phyloP scores from a whole-genome alignment of 495 filamentous ascomycete species.

The Sabuloglossum arenarium region DNA sequence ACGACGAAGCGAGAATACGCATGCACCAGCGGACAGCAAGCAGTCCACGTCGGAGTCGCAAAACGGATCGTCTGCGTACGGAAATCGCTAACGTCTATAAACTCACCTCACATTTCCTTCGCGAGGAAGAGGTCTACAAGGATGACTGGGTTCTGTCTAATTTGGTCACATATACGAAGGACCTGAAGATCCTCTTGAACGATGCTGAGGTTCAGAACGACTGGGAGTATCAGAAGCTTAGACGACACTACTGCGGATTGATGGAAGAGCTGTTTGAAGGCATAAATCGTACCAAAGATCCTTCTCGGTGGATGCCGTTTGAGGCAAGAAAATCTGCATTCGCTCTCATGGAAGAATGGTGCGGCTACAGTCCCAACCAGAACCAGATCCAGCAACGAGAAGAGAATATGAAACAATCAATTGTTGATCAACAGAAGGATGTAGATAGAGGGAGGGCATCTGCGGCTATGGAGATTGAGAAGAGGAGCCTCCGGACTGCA shows the following conservation, averaged over 20 bases:
- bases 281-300: slow-evolving; percentile 69
- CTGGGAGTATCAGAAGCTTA: slow-evolving; percentile 84
- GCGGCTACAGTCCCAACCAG: slow-evolving; percentile 88
- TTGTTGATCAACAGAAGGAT: slow-evolving; percentile 44
- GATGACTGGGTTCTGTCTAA: slow-evolving; percentile 90
- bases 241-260: slow-evolving; percentile 82
- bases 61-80: slow-evolving; percentile 69
- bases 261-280: slow-evolving; percentile 85
- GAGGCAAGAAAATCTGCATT: slow-evolving; percentile 87
- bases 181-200: slow-evolving; percentile 80
- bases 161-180: slow-evolving; percentile 73
- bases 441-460: slow-evolving; percentile 52
- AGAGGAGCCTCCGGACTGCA: slow-evolving; percentile 71
- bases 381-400: slow-evolving; percentile 61
- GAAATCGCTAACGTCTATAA: slow-evolving; percentile 94
- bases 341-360: slow-evolving; percentile 96
- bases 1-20: slow-evolving; percentile 72
- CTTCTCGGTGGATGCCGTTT: slow-evolving; percentile 85
- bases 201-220: slow-evolving; percentile 89
- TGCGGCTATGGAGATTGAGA: slow-evolving; percentile 91
- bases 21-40: slow-evolving; percentile 65
- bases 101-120: slow-evolving; percentile 78
- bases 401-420: slow-evolving; percentile 66
- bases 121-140: slow-evolving; percentile 53
- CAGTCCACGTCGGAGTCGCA: slow-evolving; percentile 50